phyloP scores from a whole-genome alignment of 306 rosid genomes.

The Fragaria iinumae region DNA sequence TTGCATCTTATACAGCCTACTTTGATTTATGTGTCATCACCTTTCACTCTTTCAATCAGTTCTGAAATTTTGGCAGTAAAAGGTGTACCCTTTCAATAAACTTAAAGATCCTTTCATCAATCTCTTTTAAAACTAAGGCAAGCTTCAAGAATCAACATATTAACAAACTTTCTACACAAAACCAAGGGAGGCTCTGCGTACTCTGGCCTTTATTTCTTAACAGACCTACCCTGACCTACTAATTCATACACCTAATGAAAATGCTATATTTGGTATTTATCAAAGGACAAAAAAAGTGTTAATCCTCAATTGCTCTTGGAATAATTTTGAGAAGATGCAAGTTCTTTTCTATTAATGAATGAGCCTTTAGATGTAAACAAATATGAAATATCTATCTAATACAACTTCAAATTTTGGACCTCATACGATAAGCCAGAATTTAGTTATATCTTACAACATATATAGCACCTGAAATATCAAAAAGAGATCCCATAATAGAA shows the following conservation, averaged over 20 bases:
- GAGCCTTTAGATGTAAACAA: neutral
- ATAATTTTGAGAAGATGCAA: neutral
- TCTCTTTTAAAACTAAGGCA: neutral
- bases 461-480: neutral
- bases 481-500: neutral
- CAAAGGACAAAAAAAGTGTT: neutral
- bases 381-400: neutral
- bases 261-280: neutral
- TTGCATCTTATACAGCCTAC: neutral
- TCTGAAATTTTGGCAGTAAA: slow-evolving; percentile 7
- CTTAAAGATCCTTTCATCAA: neutral
- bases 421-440: neutral
- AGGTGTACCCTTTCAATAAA: neutral
- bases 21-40: neutral
- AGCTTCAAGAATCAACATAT: neutral
- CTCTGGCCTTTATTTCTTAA: neutral
- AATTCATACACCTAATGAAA: neutral
- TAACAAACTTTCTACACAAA: slow-evolving; percentile 3
- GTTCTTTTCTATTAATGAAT: neutral
- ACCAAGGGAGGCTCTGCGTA: neutral
- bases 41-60: neutral
- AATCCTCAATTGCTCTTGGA: neutral
- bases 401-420: slow-evolving; percentile 13
- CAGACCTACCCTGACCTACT: neutral
- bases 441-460: neutral